Evolutionary conservation across 2,329 filamentous ascomycete species (phyloP), one percentile per base, ranked within the genome.

Genomic region (Lecanicillium sp.): DNA sequence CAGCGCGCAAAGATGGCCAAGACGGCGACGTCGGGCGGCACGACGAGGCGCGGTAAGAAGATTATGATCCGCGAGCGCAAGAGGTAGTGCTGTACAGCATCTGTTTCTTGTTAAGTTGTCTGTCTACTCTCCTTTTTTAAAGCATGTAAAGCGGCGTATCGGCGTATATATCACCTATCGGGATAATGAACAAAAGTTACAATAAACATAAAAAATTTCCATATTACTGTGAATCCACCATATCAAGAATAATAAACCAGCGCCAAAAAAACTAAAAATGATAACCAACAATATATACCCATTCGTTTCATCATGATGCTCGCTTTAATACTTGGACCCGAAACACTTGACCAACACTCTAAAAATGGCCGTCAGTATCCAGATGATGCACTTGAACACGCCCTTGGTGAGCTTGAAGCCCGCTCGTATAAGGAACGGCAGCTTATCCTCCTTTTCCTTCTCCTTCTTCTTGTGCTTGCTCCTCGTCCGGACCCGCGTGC

Each of bases 1-100:
- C 78, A 83, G 62, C 70, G 75, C 51, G 76, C 78, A 15, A 78
- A 75, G 61, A 84, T 83, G 79, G 78, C 78, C 29, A 84, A 84
- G 69, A 81, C 79, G 54, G 69, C 75, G 8, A 83, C 79, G 2
- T 73, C 75, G 5, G 78, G 77, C 30, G 78, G 78, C 12, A 58
- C 71, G n/a, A 82, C 76, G 23, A 80, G 79, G 60, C 69, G 70
- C 32, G 80, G 81, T 20, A 75, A 75, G 63, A 83, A 79, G 67
- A 74, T 82, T 53, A 82, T 80, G 69, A 72, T 83, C 48, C 73
- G 77, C 53, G 72, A 78, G 62, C 72, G 81, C 54, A 84, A 84
- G 70, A 71, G 78, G 59, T 82, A 69, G 61, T 29, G 27, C 27
- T 29, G 27, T 14, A n/a, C n/a, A n/a, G n/a, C n/a, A n/a, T n/a